Evolutionary conservation across 2,329 filamentous ascomycete genomes (phyloP), one percentile per base, ranked within the genome.

Genomic region (Apiospora arundinis): DNA sequence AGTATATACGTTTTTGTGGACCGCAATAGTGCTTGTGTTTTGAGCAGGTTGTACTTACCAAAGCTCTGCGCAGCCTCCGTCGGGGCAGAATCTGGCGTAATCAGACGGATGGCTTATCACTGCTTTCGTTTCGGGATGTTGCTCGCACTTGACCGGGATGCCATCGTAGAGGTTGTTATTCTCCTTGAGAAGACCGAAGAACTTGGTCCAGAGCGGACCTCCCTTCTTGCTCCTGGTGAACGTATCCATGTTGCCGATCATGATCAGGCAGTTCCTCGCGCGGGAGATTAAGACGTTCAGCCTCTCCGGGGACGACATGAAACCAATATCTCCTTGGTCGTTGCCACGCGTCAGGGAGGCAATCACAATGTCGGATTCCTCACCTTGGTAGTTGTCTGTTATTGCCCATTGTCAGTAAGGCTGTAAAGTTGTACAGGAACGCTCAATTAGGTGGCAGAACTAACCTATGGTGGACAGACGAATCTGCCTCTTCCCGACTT

Each of bases 361-460:
- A 9, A 95, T 87, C 0, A 94, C 90, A 21, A 95, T 91, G 1
- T 94, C 89, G 48, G 89, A 90, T 74, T 95, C 92, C 76, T 95
- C 92, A 1, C 93, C 92, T 78, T 95, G 93, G 71, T 92, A 95
- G 73, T 95, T 95, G 73, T 95, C 92, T 91, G 72, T 25, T 12
- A n/a, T 32, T 32, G 32, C 32, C n/a, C 7, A 3, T 37, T 18
- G 42, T 66, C 6, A 67, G 45, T n/a, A 37, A 18, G 40, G 25
- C 4, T 32, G 49, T 32, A 2, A 65, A 70, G 32, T 32, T 32
- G 6, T 32, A 6, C 6, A 6, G 6, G 32, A 32, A 32, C 32
- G 32, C 32, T 3, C 6, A 32, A 32, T 32, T 32, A 6, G 32
- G 32, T 32, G 32, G 3, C 32, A 32, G 32, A 32, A 32, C 87